These are phyloP conservation scores for Talaromyces nanjingensis DNA, from an alignment of 495 filamentous ascomycete species.

Conservation along the genomic window DNA sequence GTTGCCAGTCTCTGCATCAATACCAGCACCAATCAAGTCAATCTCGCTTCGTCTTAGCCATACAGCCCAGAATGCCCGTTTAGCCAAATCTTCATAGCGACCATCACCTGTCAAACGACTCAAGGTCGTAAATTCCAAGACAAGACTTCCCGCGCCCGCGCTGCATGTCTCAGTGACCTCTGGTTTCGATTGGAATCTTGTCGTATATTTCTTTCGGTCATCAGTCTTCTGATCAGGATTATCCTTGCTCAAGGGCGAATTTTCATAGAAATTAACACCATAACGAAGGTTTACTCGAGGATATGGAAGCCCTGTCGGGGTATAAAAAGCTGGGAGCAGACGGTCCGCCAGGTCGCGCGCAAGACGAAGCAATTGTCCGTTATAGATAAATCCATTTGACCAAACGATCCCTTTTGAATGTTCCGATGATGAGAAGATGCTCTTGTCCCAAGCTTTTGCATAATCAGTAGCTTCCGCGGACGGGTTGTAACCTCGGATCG, in stretches of 20 bases:
- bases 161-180: slow-evolving; percentile 95
- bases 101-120: slow-evolving; percentile 83
- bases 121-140: slow-evolving; percentile 85
- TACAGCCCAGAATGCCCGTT: slow-evolving; percentile 90
- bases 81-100: slow-evolving; percentile 80
- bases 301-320: slow-evolving; percentile 86
- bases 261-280: slow-evolving; percentile 84
- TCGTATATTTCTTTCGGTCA: slow-evolving; percentile 28
- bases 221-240: slow-evolving; percentile 20
- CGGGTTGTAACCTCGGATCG: slow-evolving; percentile 69
- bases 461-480: slow-evolving; percentile 25
- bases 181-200: slow-evolving; percentile 28
- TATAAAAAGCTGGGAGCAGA: slow-evolving; percentile 83
- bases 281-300: slow-evolving; percentile 89
- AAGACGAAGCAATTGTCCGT: slow-evolving; percentile 81
- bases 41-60: slow-evolving; percentile 81
- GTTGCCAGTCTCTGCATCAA: slow-evolving; percentile 84
- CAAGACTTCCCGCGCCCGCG: slow-evolving; percentile 88
- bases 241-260: slow-evolving; percentile 53
- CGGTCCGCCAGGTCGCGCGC: slow-evolving; percentile 77
- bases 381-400: slow-evolving; percentile 73
- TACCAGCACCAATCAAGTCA: slow-evolving; percentile 82
- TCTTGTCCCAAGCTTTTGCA: slow-evolving; percentile 34
- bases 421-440: slow-evolving; percentile 16
- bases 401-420: slow-evolving; percentile 55